Percentiles rank a stretch among this genome's conserved stretches.
phyloP scores from a whole-genome alignment of 208 protist genomes.

The Wallacemonas sp. region DNA sequence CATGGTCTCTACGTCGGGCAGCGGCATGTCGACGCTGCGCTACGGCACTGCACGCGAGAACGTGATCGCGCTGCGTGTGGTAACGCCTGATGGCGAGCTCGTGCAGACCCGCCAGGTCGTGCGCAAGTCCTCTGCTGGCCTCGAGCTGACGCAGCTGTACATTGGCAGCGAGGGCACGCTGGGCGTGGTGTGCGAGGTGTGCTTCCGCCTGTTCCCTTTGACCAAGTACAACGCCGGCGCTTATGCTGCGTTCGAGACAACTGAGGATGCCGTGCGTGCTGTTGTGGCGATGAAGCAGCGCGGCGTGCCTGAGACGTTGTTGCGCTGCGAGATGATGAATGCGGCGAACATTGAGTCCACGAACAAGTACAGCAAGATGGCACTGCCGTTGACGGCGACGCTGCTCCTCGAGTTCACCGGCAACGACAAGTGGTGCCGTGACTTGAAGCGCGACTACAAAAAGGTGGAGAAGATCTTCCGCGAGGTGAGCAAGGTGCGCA shows the following conservation, averaged over 20 bases:
- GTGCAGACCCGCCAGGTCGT: conserved; percentile 68
- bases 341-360: conserved; percentile 33
- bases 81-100: conserved; percentile 52
- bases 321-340: conserved; percentile 81
- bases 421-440: conserved; percentile 42
- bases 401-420: conserved; percentile 80
- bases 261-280: conserved; percentile 42
- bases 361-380: conserved; percentile 52
- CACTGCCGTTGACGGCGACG: conserved; percentile 41
- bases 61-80: conserved; percentile 57
- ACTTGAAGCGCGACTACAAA: conserved; percentile 65
- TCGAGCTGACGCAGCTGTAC: conserved; percentile 90
- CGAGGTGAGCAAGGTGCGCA: conserved; percentile 20
- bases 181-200: conserved; percentile 80
- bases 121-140: conserved; percentile 86
- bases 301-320: conserved; percentile 47
- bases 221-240: conserved; percentile 45
- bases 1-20: conserved; percentile 69
- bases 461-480: conserved; percentile 35
- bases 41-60: conserved; percentile 90
- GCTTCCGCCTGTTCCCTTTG: conserved; percentile 54
- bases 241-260: conserved; percentile 44
- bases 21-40: conserved; percentile 70
- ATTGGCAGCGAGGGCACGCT: conserved; percentile 90
- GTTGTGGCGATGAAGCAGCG: conserved; percentile 52